Conservation (phyloP, 2,329 filamentous ascomycete genomes). For the Thielaviopsis punctulata region DNA sequence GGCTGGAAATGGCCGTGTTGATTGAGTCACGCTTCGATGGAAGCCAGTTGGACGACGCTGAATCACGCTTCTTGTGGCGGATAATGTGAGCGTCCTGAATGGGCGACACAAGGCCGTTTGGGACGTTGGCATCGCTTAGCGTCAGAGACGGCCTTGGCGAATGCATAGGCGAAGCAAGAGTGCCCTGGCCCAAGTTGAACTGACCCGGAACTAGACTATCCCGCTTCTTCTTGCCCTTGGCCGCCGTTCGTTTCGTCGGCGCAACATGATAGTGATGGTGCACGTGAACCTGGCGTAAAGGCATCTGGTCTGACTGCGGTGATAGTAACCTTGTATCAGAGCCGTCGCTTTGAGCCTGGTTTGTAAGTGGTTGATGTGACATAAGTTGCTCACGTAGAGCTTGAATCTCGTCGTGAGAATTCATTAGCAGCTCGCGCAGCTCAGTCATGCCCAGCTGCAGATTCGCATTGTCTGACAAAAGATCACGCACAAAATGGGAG, state of each 20-base stretch:
- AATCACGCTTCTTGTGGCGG: slow-evolving; percentile 28
- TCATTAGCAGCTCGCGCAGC: slow-evolving; percentile 74
- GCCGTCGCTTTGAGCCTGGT: slow-evolving; percentile 19
- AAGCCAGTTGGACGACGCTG: slow-evolving; percentile 26
- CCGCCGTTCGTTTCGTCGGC: slow-evolving; percentile 36
- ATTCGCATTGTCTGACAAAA: slow-evolving; percentile 87
- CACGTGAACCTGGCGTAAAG: slow-evolving; percentile 66
- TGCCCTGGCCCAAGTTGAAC: slow-evolving; percentile 26
- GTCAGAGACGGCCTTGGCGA: slow-evolving; percentile 6
- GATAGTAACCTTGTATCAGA: neutral
- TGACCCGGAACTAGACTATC: slow-evolving; percentile 42
- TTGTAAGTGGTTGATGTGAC: slow-evolving; percentile 51
- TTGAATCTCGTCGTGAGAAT: slow-evolving; percentile 88
- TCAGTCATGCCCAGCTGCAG: slow-evolving; percentile 85
- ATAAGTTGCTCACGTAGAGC: slow-evolving; percentile 65
- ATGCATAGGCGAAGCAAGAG: slow-evolving; percentile 3
- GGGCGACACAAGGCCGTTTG: slow-evolving; percentile 1
- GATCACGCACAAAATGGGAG: slow-evolving; percentile 91
- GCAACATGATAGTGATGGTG: slow-evolving; percentile 84
- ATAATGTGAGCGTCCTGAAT: slow-evolving; percentile 13
- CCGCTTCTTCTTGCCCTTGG: slow-evolving; percentile 56
- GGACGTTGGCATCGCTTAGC: neutral
- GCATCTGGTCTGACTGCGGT: slow-evolving; percentile 2
- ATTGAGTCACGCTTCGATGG: slow-evolving; percentile 10
- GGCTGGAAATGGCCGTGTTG: slow-evolving; percentile 22